These are phyloP conservation scores for Pyricularia pennisetigena DNA, from an alignment of 2,329 filamentous ascomycete genomes.

Conservation along the genomic window DNA sequence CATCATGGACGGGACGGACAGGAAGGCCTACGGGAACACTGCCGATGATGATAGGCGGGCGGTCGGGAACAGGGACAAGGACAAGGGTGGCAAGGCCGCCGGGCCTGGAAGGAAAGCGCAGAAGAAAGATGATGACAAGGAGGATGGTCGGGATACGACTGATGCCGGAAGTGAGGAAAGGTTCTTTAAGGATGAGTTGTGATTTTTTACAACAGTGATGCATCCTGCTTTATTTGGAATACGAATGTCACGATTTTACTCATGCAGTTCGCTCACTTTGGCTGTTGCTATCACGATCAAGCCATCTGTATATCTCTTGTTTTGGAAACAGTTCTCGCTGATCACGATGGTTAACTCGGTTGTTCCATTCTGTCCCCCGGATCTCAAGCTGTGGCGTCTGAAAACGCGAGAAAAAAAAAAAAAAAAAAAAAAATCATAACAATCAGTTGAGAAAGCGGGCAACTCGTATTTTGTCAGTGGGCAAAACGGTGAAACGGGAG, in stretches of 20 bases:
- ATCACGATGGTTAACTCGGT: too few relatives aligned
- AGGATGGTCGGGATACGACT: conserved; percentile 9
- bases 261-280: background rate
- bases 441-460: too few relatives aligned
- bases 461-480: too few relatives aligned
- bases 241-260: background rate
- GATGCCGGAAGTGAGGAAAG: conserved; percentile 34
- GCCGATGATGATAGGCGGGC: conserved; percentile 11
- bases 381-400: too few relatives aligned
- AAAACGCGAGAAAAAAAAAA: too few relatives aligned
- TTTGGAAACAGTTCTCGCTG: too few relatives aligned
- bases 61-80: conserved; percentile 12
- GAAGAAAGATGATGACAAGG: conserved; percentile 6
- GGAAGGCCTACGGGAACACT: conserved; percentile 27
- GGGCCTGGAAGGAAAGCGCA: conserved; percentile 15
- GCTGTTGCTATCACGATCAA: background rate
- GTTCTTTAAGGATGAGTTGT: conserved; percentile 40
- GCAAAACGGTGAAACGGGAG: too few relatives aligned
- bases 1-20: conserved; percentile 30
- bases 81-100: conserved; percentile 9
- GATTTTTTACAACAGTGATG: conserved; percentile 9
- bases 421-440: too few relatives aligned
- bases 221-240: background rate
- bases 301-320: too few relatives aligned
- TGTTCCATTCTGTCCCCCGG: too few relatives aligned